Evolutionary conservation across 148 eudicot genomes (phyloP).

Genomic region (Amaranthus cruentus): DNA sequence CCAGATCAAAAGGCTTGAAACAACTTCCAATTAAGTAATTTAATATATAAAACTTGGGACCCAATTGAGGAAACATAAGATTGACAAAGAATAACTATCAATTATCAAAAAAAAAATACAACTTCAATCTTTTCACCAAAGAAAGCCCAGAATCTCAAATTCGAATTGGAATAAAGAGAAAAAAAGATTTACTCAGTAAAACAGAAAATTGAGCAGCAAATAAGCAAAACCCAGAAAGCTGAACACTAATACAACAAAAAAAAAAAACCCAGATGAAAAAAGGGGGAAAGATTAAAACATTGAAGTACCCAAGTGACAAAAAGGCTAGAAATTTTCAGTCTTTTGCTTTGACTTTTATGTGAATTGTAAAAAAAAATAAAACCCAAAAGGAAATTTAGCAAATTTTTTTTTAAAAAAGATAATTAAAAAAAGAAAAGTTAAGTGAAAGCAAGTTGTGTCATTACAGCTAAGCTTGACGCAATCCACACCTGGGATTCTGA

Average conservation of each 20-base stretch:
- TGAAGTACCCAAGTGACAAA: slow-evolving; percentile 10
- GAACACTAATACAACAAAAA: slow-evolving; percentile 2
- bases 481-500: slow-evolving; percentile 25
- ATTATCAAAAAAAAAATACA: neutral
- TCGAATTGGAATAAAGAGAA: slow-evolving; percentile 1
- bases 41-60: neutral
- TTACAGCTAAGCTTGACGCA: slow-evolving; percentile 21
- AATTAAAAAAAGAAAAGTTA: neutral
- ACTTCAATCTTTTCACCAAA: slow-evolving; percentile 2
- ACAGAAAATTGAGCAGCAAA: slow-evolving; percentile 7
- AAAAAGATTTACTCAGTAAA: slow-evolving; percentile 10
- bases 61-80: slow-evolving; percentile 1
- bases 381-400: neutral
- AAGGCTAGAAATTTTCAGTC: slow-evolving; percentile 12
- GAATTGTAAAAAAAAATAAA: slow-evolving; percentile 4
- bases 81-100: neutral
- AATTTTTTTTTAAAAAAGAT: neutral
- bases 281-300: neutral
- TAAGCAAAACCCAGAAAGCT: slow-evolving; percentile 18
- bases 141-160: slow-evolving; percentile 17
- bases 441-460: slow-evolving; percentile 4
- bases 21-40: slow-evolving; percentile 8
- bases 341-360: slow-evolving; percentile 26
- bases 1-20: slow-evolving; percentile 22
- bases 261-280: neutral